Conservation (phyloP, 805 yeast species). For the Saturnispora besseyi region DNA sequence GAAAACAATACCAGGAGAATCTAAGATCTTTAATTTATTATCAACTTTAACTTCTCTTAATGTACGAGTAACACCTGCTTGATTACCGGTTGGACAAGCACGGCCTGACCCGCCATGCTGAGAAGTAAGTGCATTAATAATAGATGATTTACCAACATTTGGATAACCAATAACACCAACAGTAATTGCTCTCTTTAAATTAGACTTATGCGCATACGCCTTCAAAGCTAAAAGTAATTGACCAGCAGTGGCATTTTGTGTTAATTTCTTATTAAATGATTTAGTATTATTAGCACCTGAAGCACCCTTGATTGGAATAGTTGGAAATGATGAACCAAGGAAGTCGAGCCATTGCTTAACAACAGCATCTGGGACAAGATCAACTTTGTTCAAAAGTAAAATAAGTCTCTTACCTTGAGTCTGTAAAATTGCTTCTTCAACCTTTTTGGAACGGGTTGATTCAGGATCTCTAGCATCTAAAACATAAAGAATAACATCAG, state of each 20-base stretch:
- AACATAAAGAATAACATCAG: slow-evolving; percentile 90
- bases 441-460: slow-evolving; percentile 82
- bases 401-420: slow-evolving; percentile 77
- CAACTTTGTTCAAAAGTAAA: slow-evolving; percentile 83
- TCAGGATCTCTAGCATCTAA: slow-evolving; percentile 97
- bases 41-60: slow-evolving; percentile 89
- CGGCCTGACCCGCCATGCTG: slow-evolving; percentile 65
- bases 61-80: slow-evolving; percentile 93
- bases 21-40: slow-evolving; percentile 77
- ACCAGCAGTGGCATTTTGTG: slow-evolving; percentile 62
- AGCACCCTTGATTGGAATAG: slow-evolving; percentile 79
- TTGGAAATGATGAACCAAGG: slow-evolving; percentile 78
- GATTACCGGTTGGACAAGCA: slow-evolving; percentile 95
- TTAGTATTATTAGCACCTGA: slow-evolving; percentile 61
- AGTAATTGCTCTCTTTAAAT: slow-evolving; percentile 78
- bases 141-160: slow-evolving; percentile 92
- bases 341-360: slow-evolving; percentile 77
- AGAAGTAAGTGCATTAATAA: slow-evolving; percentile 79
- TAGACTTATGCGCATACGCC: slow-evolving; percentile 73
- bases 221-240: slow-evolving; percentile 74
- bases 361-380: slow-evolving; percentile 78
- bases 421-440: slow-evolving; percentile 81
- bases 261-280: slow-evolving; percentile 64
- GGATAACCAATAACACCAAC: slow-evolving; percentile 98
- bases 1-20: slow-evolving; percentile 97